A percentile compares a stretch with the other conserved stretches of the same genome.
Evolutionary conservation across 495 filamentous ascomycete species (phyloP).

Genomic region (Podospora didyma): DNA sequence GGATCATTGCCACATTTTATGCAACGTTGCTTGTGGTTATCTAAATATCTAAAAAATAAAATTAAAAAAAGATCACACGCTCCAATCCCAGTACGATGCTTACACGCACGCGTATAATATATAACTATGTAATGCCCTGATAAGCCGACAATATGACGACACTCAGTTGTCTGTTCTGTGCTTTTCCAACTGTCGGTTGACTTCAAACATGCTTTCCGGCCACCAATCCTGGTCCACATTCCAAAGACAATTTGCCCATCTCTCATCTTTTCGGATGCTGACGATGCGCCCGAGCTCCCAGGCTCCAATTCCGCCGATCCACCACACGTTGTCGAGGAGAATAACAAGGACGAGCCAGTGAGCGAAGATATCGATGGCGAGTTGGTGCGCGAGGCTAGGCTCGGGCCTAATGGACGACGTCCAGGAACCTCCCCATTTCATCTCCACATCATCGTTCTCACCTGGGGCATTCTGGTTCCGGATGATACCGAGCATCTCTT

Average conservation of each 20-base stretch:
- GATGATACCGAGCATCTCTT: slow-evolving; percentile 8
- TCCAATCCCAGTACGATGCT: no score
- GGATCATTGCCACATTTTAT: no score
- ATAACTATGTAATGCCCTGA: no score
- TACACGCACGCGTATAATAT: no score
- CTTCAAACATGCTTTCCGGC: slow-evolving; percentile 17
- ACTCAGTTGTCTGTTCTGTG: not conserved
- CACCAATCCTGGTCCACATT: slow-evolving; percentile 14
- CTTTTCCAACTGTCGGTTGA: slow-evolving; percentile 12
- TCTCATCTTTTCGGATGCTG: not conserved
- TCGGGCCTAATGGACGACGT: not conserved
- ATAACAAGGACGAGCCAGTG: slow-evolving; percentile 44
- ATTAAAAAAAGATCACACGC: no score
- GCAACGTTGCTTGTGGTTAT: no score
- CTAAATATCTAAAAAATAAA: no score
- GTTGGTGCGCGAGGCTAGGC: slow-evolving; percentile 16
- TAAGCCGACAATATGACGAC: no score
- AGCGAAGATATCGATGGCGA: slow-evolving; percentile 42
- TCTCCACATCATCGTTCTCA: not conserved
- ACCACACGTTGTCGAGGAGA: slow-evolving; percentile 41
- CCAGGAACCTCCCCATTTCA: not conserved
- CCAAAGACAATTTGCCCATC: slow-evolving; percentile 1
- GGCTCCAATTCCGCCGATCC: slow-evolving; percentile 31
- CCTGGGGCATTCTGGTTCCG: not conserved
- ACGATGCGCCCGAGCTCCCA: slow-evolving; percentile 25